A percentile compares a stretch with the other conserved stretches of the same genome.
Evolutionary conservation across 768 basidiomycete species (phyloP).

Genomic region (Rhodotorula graminis): DNA sequence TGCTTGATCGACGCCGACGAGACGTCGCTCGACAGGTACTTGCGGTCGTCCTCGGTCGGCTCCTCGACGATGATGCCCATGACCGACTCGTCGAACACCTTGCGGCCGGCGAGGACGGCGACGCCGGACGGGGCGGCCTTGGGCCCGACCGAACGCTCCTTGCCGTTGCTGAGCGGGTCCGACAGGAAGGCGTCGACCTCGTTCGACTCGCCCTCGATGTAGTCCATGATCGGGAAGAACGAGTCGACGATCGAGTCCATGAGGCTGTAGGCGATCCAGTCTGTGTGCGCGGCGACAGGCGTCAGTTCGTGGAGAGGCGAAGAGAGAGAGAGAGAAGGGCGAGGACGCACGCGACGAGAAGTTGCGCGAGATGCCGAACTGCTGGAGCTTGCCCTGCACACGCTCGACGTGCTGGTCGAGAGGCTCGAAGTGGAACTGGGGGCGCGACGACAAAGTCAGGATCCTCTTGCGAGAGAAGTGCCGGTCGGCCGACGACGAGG

Average conservation of each 20-base stretch:
- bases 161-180: constrained; percentile 44
- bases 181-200: constrained; percentile 67
- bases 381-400: constrained; percentile 65
- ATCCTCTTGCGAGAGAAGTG: too few relatives aligned
- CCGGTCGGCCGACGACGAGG: neutral
- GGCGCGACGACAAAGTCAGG: neutral
- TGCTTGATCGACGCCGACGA: constrained; percentile 18
- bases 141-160: neutral
- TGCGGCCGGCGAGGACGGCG: constrained; percentile 21
- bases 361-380: constrained; percentile 59
- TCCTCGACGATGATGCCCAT: constrained; percentile 31
- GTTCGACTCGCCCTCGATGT: constrained; percentile 73
- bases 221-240: constrained; percentile 77
- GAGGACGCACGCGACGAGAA: constrained; percentile 64
- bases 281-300: constrained; percentile 48
- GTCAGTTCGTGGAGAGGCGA: neutral
- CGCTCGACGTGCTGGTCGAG: constrained; percentile 78
- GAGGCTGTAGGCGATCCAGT: constrained; percentile 90
- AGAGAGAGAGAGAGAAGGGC: neutral
- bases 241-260: constrained; percentile 91
- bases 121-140: constrained; percentile 22
- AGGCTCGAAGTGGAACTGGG: constrained; percentile 83
- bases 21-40: constrained; percentile 4
- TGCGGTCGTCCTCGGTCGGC: neutral
- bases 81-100: constrained; percentile 26